phyloP scores from a whole-genome alignment of 2,329 filamentous ascomycete genomes.

The Hymenoscyphus occultus region DNA sequence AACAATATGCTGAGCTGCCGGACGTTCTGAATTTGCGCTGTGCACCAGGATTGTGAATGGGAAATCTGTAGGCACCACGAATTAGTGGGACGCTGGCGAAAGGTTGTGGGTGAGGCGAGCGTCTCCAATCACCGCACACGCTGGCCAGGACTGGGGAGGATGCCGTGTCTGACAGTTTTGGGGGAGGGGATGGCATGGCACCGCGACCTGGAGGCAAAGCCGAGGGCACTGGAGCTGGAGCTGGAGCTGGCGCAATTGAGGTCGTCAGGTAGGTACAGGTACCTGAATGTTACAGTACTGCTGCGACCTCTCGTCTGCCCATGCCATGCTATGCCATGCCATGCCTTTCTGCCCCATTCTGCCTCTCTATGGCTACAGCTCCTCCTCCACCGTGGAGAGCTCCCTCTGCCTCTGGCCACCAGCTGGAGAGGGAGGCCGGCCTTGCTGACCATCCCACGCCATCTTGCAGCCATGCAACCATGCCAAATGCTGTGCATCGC shows the following conservation, averaged over 20 bases:
- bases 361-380: background rate
- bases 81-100: constrained; percentile 20
- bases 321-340: background rate
- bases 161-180: constrained; percentile 8
- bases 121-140: constrained; percentile 5
- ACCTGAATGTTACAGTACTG: background rate
- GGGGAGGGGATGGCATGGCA: background rate
- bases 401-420: background rate
- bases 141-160: background rate
- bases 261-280: background rate
- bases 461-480: background rate
- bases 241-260: background rate
- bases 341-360: background rate
- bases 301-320: background rate
- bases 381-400: background rate
- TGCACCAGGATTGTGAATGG: constrained; percentile 18
- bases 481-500: constrained; percentile 1
- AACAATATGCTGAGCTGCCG: constrained; percentile 20
- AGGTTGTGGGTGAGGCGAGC: constrained; percentile 8
- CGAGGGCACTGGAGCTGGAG: background rate
- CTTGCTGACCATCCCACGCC: constrained; percentile 1
- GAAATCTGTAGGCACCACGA: constrained; percentile 20
- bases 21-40: constrained; percentile 16
- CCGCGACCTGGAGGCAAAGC: background rate
- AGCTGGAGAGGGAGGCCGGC: background rate